Evolutionary conservation across 768 basidiomycete species (phyloP), one percentile per base, ranked within the genome.

Genomic region (Termitomyces heimii): DNA sequence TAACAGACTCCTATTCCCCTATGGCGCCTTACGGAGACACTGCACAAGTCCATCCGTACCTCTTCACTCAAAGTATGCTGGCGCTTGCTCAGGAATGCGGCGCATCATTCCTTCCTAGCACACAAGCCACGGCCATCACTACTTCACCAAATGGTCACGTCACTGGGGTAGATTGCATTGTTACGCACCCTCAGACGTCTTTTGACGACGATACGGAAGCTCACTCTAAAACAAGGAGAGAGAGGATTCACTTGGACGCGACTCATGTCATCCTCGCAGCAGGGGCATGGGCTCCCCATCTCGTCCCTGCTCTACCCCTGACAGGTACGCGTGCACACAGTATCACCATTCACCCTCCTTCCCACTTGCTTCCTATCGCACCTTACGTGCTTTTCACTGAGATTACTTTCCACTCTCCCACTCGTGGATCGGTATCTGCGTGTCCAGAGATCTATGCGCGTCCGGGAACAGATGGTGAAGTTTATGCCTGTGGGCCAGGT

Each of bases 361-460:
- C 76, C 3, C 66, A 66, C 9, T 70, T 72, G 31, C 70, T 74
- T 28, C 66, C 68, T 24, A 78, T 93, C 66, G 75, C 86, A 5
- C 87, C 91, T 2, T 89, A 92, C 65, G 88, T 88, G 37, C 77
- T 94, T 53, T 96, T 94, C 71, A 92, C 92, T 31, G 86, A 87
- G 66, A 89, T 96, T 62, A 61, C 60, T 22, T 59, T 70, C 6
- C 67, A 66, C 32, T 3, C 51, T 16, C 26, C 31, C 7, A n/a
- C 45, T 20, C 31, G 56, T 48, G 39, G 58, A 42, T 35, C 64
- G 57, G 20, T 65, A 55, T 26, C 63, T 57, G 79, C 71, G 12
- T 77, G 76, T 4, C 86, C 88, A 9, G 88, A 90, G 67, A 85
- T 89, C 39, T 89, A 90, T 64, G 82, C 86, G 3, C 83, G 88